These are phyloP conservation scores for Pontederia paniculata DNA, from an alignment of 176 grass and related monocot genomes.

Conservation along the genomic window DNA sequence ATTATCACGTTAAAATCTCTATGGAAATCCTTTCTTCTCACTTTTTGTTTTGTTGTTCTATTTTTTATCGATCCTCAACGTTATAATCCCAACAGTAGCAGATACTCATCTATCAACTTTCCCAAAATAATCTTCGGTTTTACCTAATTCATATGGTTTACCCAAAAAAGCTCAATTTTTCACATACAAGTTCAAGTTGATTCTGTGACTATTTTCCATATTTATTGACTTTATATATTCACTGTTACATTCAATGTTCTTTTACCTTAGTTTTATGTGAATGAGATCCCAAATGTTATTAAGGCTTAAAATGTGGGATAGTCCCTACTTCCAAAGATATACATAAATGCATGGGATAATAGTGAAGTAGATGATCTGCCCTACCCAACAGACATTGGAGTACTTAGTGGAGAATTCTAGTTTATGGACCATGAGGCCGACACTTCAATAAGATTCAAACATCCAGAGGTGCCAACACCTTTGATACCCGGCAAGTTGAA, in stretches of 20 bases:
- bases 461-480: too few species aligned
- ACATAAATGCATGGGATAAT: conserved; percentile 70
- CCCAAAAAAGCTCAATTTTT: background rate
- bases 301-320: conserved; percentile 63
- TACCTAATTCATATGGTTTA: too few species aligned
- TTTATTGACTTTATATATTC: background rate
- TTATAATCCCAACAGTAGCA: too few species aligned
- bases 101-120: conserved; percentile 51
- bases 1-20: too few species aligned
- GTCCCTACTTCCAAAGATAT: conserved; percentile 91
- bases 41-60: too few species aligned
- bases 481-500: too few species aligned
- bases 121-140: conserved; percentile 35
- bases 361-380: conserved; percentile 97
- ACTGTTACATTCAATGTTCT: background rate
- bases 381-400: conserved; percentile 62
- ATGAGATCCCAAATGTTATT: conserved; percentile 42
- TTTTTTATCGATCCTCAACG: too few species aligned
- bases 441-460: too few species aligned
- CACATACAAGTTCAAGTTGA: too few species aligned
- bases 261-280: conserved; percentile 52
- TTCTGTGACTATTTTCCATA: too few species aligned
- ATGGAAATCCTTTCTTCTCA: too few species aligned
- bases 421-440: too few species aligned
- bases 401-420: conserved; percentile 73